phyloP scores from a whole-genome alignment of 768 basidiomycete species.

The Leucosporidium yakuticum region DNA sequence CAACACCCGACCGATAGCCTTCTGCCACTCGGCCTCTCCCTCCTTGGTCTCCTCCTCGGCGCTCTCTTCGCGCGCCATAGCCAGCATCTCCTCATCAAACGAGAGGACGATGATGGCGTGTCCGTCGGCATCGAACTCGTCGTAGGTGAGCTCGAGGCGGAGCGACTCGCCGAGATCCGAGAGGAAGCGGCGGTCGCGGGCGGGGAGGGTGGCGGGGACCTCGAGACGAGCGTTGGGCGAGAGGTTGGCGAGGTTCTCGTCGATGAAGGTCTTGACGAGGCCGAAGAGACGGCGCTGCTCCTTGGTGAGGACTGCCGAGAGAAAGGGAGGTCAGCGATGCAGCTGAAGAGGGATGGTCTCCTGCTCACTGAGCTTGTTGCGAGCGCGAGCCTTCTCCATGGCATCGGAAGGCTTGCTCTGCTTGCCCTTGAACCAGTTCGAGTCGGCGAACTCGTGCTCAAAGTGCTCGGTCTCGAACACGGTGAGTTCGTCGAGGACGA shows the following conservation, averaged over 20 bases:
- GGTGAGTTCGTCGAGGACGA: constrained; percentile 81
- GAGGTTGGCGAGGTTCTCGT: constrained; percentile 39
- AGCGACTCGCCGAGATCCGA: constrained; percentile 67
- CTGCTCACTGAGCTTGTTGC: constrained; percentile 59
- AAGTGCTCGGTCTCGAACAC: constrained; percentile 84
- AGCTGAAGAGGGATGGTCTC: not conserved
- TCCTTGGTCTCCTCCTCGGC: constrained; percentile 58
- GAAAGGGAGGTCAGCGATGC: not conserved
- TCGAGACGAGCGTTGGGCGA: constrained; percentile 48
- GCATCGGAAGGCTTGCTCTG: constrained; percentile 53
- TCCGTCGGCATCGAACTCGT: constrained; percentile 75
- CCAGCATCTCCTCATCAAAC: constrained; percentile 59
- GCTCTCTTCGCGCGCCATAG: constrained; percentile 46
- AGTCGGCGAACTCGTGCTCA: constrained; percentile 81
- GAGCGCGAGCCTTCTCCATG: constrained; percentile 55
- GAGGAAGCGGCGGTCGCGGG: constrained; percentile 75
- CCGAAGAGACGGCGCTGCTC: constrained; percentile 73
- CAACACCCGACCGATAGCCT: constrained; percentile 74
- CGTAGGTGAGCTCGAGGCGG: constrained; percentile 77
- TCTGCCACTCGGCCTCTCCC: constrained; percentile 46
- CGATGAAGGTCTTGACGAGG: constrained; percentile 67
- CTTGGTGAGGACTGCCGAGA: constrained; percentile 57
- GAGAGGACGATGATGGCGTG: constrained; percentile 43
- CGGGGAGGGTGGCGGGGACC: constrained; percentile 71
- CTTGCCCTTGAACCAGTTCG: constrained; percentile 92